Conservation (phyloP, 192 early-diverging fungal genomes). For the Coemansia brasiliensis region DNA sequence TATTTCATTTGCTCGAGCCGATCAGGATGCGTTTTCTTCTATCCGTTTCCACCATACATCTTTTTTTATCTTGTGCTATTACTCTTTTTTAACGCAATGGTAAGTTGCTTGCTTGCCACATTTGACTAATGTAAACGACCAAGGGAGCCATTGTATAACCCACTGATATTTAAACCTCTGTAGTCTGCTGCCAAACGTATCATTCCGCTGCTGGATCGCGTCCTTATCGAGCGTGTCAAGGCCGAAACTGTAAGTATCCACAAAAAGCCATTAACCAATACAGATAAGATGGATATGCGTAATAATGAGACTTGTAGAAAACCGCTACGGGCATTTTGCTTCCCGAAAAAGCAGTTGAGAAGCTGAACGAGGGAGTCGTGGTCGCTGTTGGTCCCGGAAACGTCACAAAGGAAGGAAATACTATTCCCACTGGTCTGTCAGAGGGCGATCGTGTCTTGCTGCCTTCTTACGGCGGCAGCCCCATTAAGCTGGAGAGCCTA, state of each 20-base stretch:
- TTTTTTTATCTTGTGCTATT: background rate
- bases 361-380: slow-evolving; percentile 94
- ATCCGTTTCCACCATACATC: too few species aligned
- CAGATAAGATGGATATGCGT: background rate
- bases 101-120: slow-evolving; percentile 4
- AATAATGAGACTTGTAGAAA: slow-evolving; percentile 60
- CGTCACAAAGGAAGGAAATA: slow-evolving; percentile 81
- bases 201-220: slow-evolving; percentile 96
- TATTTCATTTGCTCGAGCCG: background rate
- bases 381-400: slow-evolving; percentile 92
- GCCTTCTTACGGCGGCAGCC: slow-evolving; percentile 91
- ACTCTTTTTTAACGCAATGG: slow-evolving; percentile 6
- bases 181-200: slow-evolving; percentile 72
- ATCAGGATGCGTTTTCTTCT: background rate
- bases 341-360: slow-evolving; percentile 98
- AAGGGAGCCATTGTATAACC: background rate
- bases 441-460: slow-evolving; percentile 95
- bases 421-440: slow-evolving; percentile 76
- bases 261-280: background rate
- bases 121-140: background rate
- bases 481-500: slow-evolving; percentile 79
- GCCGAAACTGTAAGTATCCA: slow-evolving; percentile 59
- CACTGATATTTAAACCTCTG: background rate
- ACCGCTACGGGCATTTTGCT: slow-evolving; percentile 95
- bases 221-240: slow-evolving; percentile 97